Conservation (phyloP, 2,329 filamentous ascomycete species). For the Fusarium annulatum region DNA sequence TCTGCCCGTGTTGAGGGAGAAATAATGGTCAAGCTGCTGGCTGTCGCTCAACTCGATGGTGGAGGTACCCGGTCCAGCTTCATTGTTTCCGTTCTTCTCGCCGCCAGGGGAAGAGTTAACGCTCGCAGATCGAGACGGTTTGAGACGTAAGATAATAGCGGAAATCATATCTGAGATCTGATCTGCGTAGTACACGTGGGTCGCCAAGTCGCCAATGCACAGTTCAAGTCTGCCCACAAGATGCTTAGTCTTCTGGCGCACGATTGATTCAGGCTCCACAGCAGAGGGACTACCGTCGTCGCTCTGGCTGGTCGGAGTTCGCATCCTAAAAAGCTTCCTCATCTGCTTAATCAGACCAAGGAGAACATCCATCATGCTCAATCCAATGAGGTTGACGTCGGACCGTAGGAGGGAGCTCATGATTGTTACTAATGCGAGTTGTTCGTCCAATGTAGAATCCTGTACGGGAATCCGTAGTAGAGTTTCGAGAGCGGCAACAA, state of each 20-base stretch:
- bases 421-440: slow-evolving; percentile 80
- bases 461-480: slow-evolving; percentile 75
- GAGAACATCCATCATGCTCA: slow-evolving; percentile 96
- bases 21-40: slow-evolving; percentile 62
- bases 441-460: slow-evolving; percentile 77
- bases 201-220: slow-evolving; percentile 91
- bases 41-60: slow-evolving; percentile 56
- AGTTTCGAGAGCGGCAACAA: slow-evolving; percentile 83
- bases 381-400: slow-evolving; percentile 90
- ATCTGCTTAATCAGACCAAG: slow-evolving; percentile 87
- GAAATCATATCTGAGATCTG: slow-evolving; percentile 95
- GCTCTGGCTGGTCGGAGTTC: slow-evolving; percentile 51
- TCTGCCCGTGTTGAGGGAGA: slow-evolving; percentile 66
- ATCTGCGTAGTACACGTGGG: slow-evolving; percentile 96
- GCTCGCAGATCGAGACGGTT: slow-evolving; percentile 65
- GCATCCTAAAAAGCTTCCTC: slow-evolving; percentile 78
- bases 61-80: slow-evolving; percentile 51
- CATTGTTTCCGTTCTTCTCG: slow-evolving; percentile 57
- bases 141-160: slow-evolving; percentile 81
- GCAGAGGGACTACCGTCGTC: slow-evolving; percentile 50
- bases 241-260: slow-evolving; percentile 64
- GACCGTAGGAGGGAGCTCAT: slow-evolving; percentile 86
- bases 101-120: slow-evolving; percentile 56
- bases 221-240: slow-evolving; percentile 78
- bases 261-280: slow-evolving; percentile 47